A percentile compares a stretch with the other conserved stretches of the same genome.
Evolutionary conservation across 129 eudicot genomes (phyloP).

Genomic region (Artemisia annua): DNA sequence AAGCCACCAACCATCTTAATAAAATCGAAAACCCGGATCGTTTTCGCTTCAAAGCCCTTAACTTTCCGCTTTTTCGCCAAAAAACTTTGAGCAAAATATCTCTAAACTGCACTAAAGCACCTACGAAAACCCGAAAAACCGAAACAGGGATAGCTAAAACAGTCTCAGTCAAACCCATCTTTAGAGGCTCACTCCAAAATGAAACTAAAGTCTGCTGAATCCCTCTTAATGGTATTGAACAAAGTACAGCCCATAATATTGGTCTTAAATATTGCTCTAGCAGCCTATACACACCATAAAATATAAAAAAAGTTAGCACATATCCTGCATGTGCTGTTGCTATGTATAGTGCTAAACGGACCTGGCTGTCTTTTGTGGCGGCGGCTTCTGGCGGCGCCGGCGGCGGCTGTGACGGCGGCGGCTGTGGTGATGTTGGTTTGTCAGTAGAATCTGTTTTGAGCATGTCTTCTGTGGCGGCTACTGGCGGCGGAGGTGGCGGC

Average conservation of each 20-base stretch:
- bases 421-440: no score
- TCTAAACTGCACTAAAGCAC: conserved; percentile 65
- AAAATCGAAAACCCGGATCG: conserved; percentile 65
- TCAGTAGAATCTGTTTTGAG: no score
- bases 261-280: conserved; percentile 86
- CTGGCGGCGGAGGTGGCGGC: neutral
- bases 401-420: conserved; percentile 3
- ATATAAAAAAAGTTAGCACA: conserved; percentile 58
- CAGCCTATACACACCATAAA: conserved; percentile 64
- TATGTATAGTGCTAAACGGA: conserved; percentile 81
- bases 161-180: conserved; percentile 85
- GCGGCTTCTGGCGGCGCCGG: conserved; percentile 4
- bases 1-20: conserved; percentile 75
- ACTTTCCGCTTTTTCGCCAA: conserved; percentile 40
- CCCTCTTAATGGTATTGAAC: conserved; percentile 88
- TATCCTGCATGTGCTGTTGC: conserved; percentile 95
- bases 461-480: neutral
- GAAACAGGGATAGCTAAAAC: conserved; percentile 74
- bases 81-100: conserved; percentile 39
- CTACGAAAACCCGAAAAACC: conserved; percentile 66
- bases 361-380: conserved; percentile 74
- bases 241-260: conserved; percentile 87
- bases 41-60: conserved; percentile 27
- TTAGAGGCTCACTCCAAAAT: conserved; percentile 84
- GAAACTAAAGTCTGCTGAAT: conserved; percentile 82